Evolutionary conservation across 2,329 filamentous ascomycete genomes (phyloP).

Genomic region (Metarhizium sp.): DNA sequence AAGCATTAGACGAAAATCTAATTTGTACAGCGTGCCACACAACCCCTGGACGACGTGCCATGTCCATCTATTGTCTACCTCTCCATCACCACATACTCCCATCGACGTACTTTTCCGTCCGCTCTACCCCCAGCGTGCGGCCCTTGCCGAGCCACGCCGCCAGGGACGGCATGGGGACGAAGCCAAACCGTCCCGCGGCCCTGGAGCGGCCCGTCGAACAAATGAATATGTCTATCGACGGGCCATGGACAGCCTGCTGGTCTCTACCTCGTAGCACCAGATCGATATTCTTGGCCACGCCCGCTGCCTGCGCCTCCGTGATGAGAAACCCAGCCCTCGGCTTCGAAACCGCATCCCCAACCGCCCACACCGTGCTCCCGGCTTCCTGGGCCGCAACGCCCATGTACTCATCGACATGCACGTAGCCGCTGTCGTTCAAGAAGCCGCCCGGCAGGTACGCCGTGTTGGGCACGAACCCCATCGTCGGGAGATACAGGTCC

Average conservation of each 20-base stretch:
- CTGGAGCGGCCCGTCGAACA: constrained; percentile 39
- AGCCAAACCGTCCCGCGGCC: constrained; percentile 38
- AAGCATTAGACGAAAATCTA: not conserved
- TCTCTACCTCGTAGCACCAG: constrained; percentile 33
- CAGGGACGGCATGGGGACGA: constrained; percentile 39
- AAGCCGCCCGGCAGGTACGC: constrained; percentile 37
- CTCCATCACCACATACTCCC: constrained; percentile 35
- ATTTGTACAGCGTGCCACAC: constrained; percentile 1
- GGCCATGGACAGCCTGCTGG: constrained; percentile 33
- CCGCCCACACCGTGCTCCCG: constrained; percentile 37
- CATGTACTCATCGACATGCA: constrained; percentile 41
- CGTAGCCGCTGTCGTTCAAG: constrained; percentile 34
- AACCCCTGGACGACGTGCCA: not conserved
- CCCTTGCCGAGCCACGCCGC: constrained; percentile 43
- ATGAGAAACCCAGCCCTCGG: constrained; percentile 49
- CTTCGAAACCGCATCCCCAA: constrained; percentile 42
- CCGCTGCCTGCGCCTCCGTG: constrained; percentile 46
- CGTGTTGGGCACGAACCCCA: constrained; percentile 45
- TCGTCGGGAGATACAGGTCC: constrained; percentile 48
- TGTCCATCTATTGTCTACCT: constrained; percentile 1
- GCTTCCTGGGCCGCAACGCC: constrained; percentile 31
- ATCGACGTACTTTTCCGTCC: constrained; percentile 34
- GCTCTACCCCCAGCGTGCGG: constrained; percentile 36
- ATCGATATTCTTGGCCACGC: constrained; percentile 45
- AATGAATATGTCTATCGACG: constrained; percentile 39